A percentile compares a stretch with the other conserved stretches of the same genome.
These are phyloP conservation scores for Colletotrichum chrysophilum DNA, from an alignment of 2,329 filamentous ascomycete species.

Conservation along the genomic window DNA sequence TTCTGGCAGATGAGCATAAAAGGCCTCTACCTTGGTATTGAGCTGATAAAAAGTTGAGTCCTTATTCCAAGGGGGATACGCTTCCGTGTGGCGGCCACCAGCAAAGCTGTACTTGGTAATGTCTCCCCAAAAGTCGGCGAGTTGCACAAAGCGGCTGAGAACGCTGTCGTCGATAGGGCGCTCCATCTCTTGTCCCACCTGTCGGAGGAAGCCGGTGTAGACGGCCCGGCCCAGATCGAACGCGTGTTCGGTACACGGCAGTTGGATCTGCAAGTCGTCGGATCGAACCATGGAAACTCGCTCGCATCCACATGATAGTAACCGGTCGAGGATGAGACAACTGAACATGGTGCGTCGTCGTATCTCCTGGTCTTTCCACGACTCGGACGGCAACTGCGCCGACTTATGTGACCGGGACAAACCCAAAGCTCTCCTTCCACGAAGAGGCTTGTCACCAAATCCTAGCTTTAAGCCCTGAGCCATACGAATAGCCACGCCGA, in stretches of 20 bases:
- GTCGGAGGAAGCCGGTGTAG: slow-evolving; percentile 52
- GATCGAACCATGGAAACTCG: slow-evolving; percentile 64
- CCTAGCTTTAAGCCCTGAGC: slow-evolving; percentile 67
- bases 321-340: slow-evolving; percentile 74
- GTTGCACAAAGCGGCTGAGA: slow-evolving; percentile 57
- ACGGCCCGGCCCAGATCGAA: slow-evolving; percentile 68
- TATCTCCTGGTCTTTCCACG: slow-evolving; percentile 56
- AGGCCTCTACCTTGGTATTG: slow-evolving; percentile 53
- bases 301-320: slow-evolving; percentile 69
- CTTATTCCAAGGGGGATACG: slow-evolving; percentile 62
- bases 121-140: slow-evolving; percentile 66
- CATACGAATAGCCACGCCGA: slow-evolving; percentile 68
- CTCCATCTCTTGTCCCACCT: slow-evolving; percentile 12
- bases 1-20: slow-evolving; percentile 43
- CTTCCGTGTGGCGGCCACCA: slow-evolving; percentile 55
- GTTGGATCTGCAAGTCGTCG: slow-evolving; percentile 66
- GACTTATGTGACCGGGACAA: slow-evolving; percentile 15
- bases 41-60: slow-evolving; percentile 60
- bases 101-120: slow-evolving; percentile 61
- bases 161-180: slow-evolving; percentile 48
- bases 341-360: slow-evolving; percentile 76
- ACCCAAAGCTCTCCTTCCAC: slow-evolving; percentile 18
- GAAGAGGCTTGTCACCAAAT: slow-evolving; percentile 52
- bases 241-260: slow-evolving; percentile 70
- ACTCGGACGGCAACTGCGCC: slow-evolving; percentile 15